Evolutionary conservation across 805 yeast genomes (phyloP), one percentile per base, ranked within the genome.

Genomic region (Naumovozyma castellii): DNA sequence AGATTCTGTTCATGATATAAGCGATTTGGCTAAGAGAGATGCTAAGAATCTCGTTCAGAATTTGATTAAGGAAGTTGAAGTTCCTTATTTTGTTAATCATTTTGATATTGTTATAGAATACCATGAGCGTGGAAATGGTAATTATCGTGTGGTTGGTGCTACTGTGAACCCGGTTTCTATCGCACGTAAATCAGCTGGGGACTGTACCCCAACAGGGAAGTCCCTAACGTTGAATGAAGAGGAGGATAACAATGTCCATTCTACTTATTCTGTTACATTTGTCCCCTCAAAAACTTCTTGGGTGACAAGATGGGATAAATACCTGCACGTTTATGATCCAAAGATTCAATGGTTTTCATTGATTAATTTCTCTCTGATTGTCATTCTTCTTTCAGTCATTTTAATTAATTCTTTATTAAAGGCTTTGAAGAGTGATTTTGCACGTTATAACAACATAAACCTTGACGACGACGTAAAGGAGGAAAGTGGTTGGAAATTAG

Each of bases 251-350:
- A 56, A 60, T 1, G 94, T 90, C n/a, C 57, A 69, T 15, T 92
- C 77, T 66, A 75, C 95, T n/a, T 92, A 92, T 63, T 79, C 92
- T 2, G 92, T 90, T 15, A 65, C 58, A 28, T 92, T 90, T 71
- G 59, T 65, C 14, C 73, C 73, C 40, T 80, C 90, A 6, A 69
- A 68, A 4, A 84, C 92, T 2, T 76, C 78, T 3, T 92, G 97
- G 97, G 97, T 97, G 25, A 90, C 97, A 2, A 79, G 98, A 66
- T 92, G 98, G 98, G 98, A 92, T 62, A 85, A 86, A 62, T 92
- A 92, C 59, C 69, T 92, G 54, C 94, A 85, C 51, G 92, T 84
- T 18, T 83, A 80, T 59, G 95, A 85, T 57, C 94, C 97, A 41
- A 81, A 82, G 56, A 83, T 92, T 51, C 97, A 92, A 66, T 90